Base-by-base conservation (phyloP, 805 yeast species). In the Yarrowia porcina region DNA sequence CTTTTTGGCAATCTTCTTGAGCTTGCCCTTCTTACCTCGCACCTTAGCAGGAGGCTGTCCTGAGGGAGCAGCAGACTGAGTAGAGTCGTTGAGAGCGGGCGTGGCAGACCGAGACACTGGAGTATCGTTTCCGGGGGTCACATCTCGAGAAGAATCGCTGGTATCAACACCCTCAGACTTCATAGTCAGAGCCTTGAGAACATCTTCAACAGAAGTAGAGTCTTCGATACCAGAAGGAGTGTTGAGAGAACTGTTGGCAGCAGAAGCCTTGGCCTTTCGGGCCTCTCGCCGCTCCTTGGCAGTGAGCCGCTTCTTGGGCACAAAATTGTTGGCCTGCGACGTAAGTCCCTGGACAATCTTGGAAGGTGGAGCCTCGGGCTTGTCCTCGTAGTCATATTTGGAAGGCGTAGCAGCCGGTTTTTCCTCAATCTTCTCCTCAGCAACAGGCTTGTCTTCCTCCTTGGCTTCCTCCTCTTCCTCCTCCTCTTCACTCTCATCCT, bases 21-120 rank as follows among this genome's bases (percentile, higher is more conserved):
- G 70, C 71, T 91, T 91, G 39, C 88, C 87, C 70, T 87, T 90
- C 74, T 88, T 90, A 52, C 98, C 97, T 69, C 97, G 83, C 7
- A 86, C 85, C 38, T 77, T 80, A 18, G 59, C 44, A 13, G 59
- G 59, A 21, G 44, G 44, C 25, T 35, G 59, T 0, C 33, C 59
- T 3, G 59, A 35, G 8, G 32, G 17, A 7, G 59, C 42, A 28
- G 47, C 49, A 4, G 45, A 36, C 35, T 25, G 33, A 3, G 60
- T 52, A 2, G 42, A 15, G 27, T 52, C 45, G 42, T 52, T 27
- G 20, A 52, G 35, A 17, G 35, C 60, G 8, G 60, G 45, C 17
- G 60, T 36, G 0, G 60, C 18, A 0, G 32, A 36, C 4, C 45
- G 32, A 9, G 60, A 52, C 11, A 36, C 33, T 1, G 60, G 45